phyloP scores from a whole-genome alignment of 768 basidiomycete genomes.

The Leccinum olivaceopallidum region DNA sequence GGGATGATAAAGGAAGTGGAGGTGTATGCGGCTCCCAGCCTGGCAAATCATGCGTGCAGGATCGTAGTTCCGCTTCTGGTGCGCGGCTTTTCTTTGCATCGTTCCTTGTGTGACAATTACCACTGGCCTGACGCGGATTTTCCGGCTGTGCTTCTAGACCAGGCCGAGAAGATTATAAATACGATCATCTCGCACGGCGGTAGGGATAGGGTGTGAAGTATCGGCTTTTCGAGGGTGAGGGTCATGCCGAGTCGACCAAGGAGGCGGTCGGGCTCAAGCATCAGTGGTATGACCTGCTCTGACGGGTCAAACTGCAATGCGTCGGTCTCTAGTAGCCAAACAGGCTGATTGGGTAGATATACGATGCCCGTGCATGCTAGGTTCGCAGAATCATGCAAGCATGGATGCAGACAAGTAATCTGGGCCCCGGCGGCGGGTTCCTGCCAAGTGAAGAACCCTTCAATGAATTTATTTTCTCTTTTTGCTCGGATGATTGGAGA shows the following conservation, averaged over 20 bases:
- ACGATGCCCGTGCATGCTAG: too few species aligned
- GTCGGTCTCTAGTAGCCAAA: neutral
- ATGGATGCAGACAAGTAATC: too few species aligned
- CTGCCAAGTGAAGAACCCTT: too few species aligned
- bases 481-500: too few species aligned
- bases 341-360: too few species aligned
- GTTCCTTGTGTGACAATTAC: neutral
- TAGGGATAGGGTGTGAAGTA: constrained; percentile 36
- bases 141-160: constrained; percentile 60
- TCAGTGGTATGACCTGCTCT: constrained; percentile 33
- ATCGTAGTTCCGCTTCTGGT: constrained; percentile 68
- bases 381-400: too few species aligned
- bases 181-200: constrained; percentile 20
- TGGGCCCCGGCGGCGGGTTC: too few species aligned
- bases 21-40: constrained; percentile 52
- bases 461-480: too few species aligned
- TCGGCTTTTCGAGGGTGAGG: constrained; percentile 44
- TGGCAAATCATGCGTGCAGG: constrained; percentile 36
- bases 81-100: constrained; percentile 17
- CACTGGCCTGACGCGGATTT: too few species aligned
- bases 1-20: constrained; percentile 50
- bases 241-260: constrained; percentile 40
- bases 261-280: constrained; percentile 37
- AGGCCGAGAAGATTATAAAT: constrained; percentile 43
- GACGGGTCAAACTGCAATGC: neutral